Evolutionary conservation across 2,329 filamentous ascomycete genomes (phyloP).

Genomic region (Chaetothyriales sp.): DNA sequence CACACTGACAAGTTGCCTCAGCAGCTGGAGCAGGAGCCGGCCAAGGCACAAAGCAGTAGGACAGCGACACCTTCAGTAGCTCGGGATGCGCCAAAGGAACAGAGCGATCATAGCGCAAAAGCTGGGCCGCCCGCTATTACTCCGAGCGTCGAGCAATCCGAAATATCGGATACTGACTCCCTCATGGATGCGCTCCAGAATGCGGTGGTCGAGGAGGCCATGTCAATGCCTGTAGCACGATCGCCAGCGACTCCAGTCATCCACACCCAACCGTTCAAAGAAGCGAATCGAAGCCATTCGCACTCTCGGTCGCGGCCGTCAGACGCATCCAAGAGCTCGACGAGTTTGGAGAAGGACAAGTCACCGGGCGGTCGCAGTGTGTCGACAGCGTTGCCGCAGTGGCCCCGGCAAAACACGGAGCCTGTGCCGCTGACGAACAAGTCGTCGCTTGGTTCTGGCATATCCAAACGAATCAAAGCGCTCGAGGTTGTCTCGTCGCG

Average conservation of each 20-base stretch:
- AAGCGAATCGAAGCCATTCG: neutral
- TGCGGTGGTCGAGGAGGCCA: constrained; percentile 71
- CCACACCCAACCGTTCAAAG: constrained; percentile 7
- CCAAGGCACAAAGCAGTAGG: neutral
- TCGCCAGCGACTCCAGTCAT: constrained; percentile 64
- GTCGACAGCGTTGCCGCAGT: constrained; percentile 16
- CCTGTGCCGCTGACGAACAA: constrained; percentile 49
- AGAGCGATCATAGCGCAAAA: neutral
- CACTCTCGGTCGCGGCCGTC: neutral
- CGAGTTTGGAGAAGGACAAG: neutral
- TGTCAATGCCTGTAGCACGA: constrained; percentile 63
- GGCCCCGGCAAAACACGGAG: constrained; percentile 17
- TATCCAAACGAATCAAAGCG: constrained; percentile 88
- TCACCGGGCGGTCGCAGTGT: constrained; percentile 6
- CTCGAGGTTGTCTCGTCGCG: constrained; percentile 55
- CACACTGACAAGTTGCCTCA: neutral
- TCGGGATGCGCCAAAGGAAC: neutral
- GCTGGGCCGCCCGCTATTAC: constrained; percentile 9
- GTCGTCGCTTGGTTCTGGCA: constrained; percentile 72
- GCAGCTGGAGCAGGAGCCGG: neutral
- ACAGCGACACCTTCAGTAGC: neutral
- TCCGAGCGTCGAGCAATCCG: constrained; percentile 27
- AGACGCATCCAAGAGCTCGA: neutral
- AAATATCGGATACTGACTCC: constrained; percentile 58
- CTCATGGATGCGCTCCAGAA: constrained; percentile 75